These are phyloP conservation scores for Penicillium aurantiogriseum DNA, from an alignment of 2,329 filamentous ascomycete species.

Conservation along the genomic window DNA sequence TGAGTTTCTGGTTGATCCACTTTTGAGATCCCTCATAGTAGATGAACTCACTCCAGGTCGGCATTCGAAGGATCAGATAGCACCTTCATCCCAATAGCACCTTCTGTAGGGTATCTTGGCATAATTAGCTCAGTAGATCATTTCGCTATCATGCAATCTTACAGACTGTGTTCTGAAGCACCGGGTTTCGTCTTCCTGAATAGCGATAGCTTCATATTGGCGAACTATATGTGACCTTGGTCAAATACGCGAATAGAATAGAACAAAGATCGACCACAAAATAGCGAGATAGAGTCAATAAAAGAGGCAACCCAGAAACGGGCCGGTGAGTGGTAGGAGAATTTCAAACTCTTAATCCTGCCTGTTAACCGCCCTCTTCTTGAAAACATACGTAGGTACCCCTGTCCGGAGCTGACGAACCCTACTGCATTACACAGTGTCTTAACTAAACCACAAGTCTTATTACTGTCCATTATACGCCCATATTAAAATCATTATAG, in stretches of 20 bases:
- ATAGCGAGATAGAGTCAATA: neutral
- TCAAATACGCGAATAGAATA: neutral
- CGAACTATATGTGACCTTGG: neutral
- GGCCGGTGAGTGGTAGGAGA: neutral
- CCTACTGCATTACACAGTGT: neutral
- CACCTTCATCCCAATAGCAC: conserved; percentile 3
- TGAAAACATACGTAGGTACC: neutral
- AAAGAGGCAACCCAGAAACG: neutral
- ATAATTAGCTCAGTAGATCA: neutral
- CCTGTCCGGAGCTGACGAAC: conserved; percentile 1
- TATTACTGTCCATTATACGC: neutral
- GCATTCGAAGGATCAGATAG: conserved; percentile 1
- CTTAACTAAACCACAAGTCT: neutral
- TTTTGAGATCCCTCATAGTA: neutral
- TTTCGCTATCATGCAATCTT: neutral
- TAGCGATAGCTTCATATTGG: neutral
- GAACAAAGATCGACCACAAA: too few relatives aligned
- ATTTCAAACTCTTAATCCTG: neutral
- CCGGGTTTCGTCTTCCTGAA: conserved; percentile 4
- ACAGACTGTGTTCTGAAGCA: neutral
- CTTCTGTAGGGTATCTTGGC: neutral
- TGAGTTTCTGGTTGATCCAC: neutral
- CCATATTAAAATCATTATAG: neutral
- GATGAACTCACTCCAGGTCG: conserved; percentile 3
- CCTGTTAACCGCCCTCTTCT: neutral